phyloP scores from a whole-genome alignment of 2,329 filamentous ascomycete genomes.

The Cadophora malorum region DNA sequence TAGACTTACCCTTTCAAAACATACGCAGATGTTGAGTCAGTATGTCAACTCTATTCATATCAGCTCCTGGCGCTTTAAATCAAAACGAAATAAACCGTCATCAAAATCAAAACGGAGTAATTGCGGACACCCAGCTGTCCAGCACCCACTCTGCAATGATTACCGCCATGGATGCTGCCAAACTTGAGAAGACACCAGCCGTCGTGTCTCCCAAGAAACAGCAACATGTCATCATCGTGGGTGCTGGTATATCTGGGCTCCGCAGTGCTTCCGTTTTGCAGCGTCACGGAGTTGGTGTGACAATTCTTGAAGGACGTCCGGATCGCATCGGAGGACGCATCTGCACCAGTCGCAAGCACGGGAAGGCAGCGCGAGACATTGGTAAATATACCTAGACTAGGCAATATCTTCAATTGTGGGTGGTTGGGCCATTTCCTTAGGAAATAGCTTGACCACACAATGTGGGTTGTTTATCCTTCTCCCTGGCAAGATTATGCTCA shows the following conservation, averaged over 20 bases:
- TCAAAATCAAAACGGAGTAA: conserved; percentile 34
- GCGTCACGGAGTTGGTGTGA: conserved; percentile 58
- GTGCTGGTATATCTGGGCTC: conserved; percentile 63
- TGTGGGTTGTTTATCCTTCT: conserved; percentile 43
- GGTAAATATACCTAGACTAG: conserved; percentile 48
- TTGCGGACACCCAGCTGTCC: conserved; percentile 30
- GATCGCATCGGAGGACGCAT: conserved; percentile 59
- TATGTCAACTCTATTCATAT: conserved; percentile 45
- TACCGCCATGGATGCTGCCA: conserved; percentile 27
- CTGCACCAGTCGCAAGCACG: conserved; percentile 47
- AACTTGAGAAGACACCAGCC: conserved; percentile 26
- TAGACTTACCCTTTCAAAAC: conserved; percentile 23
- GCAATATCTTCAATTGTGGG: conserved; percentile 44
- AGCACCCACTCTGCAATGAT: conserved; percentile 21
- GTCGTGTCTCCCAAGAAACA: conserved; percentile 38
- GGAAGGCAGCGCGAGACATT: conserved; percentile 48
- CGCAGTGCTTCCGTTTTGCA: conserved; percentile 62
- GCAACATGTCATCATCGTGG: conserved; percentile 57
- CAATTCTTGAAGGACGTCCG: conserved; percentile 59
- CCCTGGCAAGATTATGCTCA: conserved; percentile 39
- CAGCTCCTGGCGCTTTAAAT: conserved; percentile 43
- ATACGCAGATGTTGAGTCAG: conserved; percentile 44
- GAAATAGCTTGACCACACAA: conserved; percentile 40
- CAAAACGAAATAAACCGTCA: conserved; percentile 41
- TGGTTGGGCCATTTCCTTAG: conserved; percentile 35